Percentiles rank a stretch among this genome's conserved stretches.
These are phyloP conservation scores for Cyclospora cayetanensis DNA, from an alignment of 169 alveolate genomes.

Conservation along the genomic window DNA sequence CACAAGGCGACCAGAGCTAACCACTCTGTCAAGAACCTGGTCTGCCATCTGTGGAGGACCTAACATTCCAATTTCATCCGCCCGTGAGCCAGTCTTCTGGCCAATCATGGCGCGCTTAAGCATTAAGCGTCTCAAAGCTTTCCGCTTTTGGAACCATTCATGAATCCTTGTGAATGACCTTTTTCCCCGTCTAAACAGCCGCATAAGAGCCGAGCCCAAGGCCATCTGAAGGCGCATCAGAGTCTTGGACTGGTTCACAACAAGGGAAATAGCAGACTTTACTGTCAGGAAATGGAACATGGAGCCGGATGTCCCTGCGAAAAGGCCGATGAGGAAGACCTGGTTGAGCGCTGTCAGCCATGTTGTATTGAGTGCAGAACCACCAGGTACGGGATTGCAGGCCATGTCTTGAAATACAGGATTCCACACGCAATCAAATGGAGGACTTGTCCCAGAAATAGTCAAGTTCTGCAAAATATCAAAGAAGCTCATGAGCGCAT, in stretches of 20 bases:
- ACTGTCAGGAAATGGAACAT: slow-evolving; percentile 7
- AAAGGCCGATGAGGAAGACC: slow-evolving; percentile 68
- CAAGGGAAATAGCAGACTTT: slow-evolving; percentile 23
- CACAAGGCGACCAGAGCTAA: background rate
- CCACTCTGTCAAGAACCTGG: slow-evolving; percentile 15
- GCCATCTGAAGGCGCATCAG: slow-evolving; percentile 63
- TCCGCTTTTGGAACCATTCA: slow-evolving; percentile 29
- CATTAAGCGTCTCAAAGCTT: slow-evolving; percentile 33
- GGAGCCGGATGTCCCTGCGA: slow-evolving; percentile 57
- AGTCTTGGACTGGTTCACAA: slow-evolving; percentile 54
- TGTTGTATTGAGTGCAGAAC: slow-evolving; percentile 34
- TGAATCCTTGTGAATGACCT: slow-evolving; percentile 48
- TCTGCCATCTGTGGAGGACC: slow-evolving; percentile 21
- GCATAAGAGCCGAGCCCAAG: slow-evolving; percentile 49
- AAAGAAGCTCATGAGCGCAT: slow-evolving; percentile 62
- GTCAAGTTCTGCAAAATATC: slow-evolving; percentile 50
- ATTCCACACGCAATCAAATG: slow-evolving; percentile 68
- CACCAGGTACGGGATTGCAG: slow-evolving; percentile 66
- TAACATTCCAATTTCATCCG: slow-evolving; percentile 25
- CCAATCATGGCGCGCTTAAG: slow-evolving; percentile 55
- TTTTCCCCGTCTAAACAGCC: slow-evolving; percentile 12
- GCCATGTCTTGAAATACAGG: slow-evolving; percentile 67
- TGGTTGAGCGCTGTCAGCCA: slow-evolving; percentile 61
- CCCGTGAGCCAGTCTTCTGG: slow-evolving; percentile 27
- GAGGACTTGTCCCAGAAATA: slow-evolving; percentile 49